A percentile compares a stretch with the other conserved stretches of the same genome.
phyloP scores from a whole-genome alignment of 2,329 filamentous ascomycete genomes.

The Polychaeton citri region DNA sequence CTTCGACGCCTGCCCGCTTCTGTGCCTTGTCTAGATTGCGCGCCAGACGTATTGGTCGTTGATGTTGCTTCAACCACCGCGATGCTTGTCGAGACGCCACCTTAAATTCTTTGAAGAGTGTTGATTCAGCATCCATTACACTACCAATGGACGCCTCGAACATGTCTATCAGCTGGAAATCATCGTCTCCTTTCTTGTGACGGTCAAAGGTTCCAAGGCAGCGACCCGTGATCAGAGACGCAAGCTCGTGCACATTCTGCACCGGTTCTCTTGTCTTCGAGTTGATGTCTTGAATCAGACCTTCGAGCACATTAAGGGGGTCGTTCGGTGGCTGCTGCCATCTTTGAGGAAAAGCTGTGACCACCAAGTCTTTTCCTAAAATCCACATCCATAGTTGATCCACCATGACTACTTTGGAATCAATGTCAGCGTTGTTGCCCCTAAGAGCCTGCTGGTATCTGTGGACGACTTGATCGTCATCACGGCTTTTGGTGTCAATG shows the following conservation, averaged over 20 bases:
- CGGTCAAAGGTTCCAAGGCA: conserved; percentile 47
- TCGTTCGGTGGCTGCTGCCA: conserved; percentile 50
- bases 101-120: conserved; percentile 49
- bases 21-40: conserved; percentile 11
- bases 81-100: conserved; percentile 44
- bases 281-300: conserved; percentile 52
- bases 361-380: conserved; percentile 43
- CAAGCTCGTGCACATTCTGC: conserved; percentile 48
- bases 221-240: conserved; percentile 49
- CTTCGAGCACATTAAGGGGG: conserved; percentile 49
- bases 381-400: conserved; percentile 58
- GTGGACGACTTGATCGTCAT: conserved; percentile 52
- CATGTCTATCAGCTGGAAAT: conserved; percentile 54
- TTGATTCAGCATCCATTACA: conserved; percentile 24
- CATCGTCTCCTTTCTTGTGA: conserved; percentile 29
- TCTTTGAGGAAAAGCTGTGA: conserved; percentile 45
- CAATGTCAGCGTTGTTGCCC: conserved; percentile 13
- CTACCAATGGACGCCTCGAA: conserved; percentile 50
- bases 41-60: conserved; percentile 30
- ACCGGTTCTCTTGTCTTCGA: conserved; percentile 49
- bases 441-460: conserved; percentile 40
- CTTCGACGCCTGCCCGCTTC: conserved; percentile 4
- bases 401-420: conserved; percentile 53
- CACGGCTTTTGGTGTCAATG: conserved; percentile 46
- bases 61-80: conserved; percentile 31